Percentiles rank a stretch among this genome's conserved stretches.
phyloP scores from a whole-genome alignment of 2,329 filamentous ascomycete genomes.

The Pseudogymnoascus sp. region DNA sequence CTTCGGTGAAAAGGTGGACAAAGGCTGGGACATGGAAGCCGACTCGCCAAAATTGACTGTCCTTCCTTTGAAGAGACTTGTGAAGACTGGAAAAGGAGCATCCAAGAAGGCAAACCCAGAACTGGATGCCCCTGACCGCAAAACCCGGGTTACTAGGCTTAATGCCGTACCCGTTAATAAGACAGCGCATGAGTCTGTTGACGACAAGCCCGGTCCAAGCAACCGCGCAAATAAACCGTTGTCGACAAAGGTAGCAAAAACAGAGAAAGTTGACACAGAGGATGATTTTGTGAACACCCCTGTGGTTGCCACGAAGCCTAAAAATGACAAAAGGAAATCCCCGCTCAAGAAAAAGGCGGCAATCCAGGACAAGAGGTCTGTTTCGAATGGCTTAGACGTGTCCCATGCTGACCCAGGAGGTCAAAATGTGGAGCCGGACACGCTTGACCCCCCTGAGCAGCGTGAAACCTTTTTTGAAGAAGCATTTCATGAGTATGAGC shows the following conservation, averaged over 20 bases:
- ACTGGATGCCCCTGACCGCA: neutral
- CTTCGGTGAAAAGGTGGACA: neutral
- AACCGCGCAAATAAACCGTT: neutral
- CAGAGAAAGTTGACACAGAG: neutral
- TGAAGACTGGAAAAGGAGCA: too few species aligned
- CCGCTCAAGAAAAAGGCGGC: neutral
- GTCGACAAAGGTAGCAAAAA: neutral
- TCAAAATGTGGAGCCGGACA: neutral
- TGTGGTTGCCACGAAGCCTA: neutral
- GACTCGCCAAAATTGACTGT: neutral
- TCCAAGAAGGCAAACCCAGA: neutral
- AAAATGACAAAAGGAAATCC: neutral
- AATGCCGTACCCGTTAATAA: neutral
- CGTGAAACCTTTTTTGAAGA: neutral
- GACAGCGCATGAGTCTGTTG: neutral
- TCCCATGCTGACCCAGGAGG: neutral
- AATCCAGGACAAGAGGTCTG: neutral
- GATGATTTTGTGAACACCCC: neutral
- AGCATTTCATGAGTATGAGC: slow-evolving; percentile 3
- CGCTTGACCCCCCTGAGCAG: neutral
- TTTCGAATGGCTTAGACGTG: too few species aligned
- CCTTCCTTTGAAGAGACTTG: neutral
- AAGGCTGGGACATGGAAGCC: neutral
- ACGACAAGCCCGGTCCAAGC: neutral
- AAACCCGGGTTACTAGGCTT: neutral